Evolutionary conservation across 257 asterid species (phyloP), one percentile per base, ranked within the genome.

Genomic region (Linaria vulgaris): DNA sequence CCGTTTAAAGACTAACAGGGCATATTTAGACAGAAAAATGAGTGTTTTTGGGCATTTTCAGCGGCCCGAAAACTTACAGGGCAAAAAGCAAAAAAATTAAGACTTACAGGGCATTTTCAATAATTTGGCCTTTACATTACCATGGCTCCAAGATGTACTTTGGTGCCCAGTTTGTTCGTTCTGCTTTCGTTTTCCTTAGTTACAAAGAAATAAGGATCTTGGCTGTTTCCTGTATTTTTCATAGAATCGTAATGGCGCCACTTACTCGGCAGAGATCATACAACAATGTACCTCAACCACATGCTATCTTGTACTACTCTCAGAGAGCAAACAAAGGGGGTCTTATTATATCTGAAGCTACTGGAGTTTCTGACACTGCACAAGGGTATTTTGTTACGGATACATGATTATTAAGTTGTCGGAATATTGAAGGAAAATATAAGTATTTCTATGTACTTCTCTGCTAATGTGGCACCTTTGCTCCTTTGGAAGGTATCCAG

Each of bases 221-320:
- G 27, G 14, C 38, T 37, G n/a, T 17, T 61, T 39, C 41, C 16
- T 44, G 12, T 13, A 50, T 41, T 17, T 38, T 27, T 4, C 27
- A 13, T 80, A 85, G 91, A 72, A 67, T 85, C 68, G 88, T 85
- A 43, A 38, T 85, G 82, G 89, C 95, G 12, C 95, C 95, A 3
- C 56, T 88, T 56, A 83, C 95, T 3, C 82, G 95, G 75, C 82
- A 75, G 62, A 77, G 91, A 72, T 83, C 96, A 2, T 82, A 53
- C 6, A 61, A 65, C 45, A 75, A 80, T 31, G 70, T 88, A 22
- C 95, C 95, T 20, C 96, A 83, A 66, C 86, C 83, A 9, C 91
- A 88, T 74, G 90, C 92, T 61, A 53, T 68, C 43, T 58, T 84
- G 74, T 82, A 86, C 34, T 88, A 82, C 78, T 69, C 90, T 0